phyloP scores from a whole-genome alignment of 306 rosid species.

The Abrus pulchellus region DNA sequence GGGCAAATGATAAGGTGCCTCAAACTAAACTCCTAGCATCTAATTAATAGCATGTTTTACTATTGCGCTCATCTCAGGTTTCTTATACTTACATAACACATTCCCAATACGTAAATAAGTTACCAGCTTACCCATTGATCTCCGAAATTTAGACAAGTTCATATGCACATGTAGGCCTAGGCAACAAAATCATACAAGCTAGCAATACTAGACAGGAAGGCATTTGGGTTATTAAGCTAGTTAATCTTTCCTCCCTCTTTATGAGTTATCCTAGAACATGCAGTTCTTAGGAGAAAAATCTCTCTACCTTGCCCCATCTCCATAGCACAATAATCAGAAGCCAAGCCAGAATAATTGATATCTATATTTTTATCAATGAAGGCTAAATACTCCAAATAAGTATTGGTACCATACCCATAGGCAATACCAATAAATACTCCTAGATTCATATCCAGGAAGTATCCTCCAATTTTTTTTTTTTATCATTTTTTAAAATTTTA shows the following conservation, averaged over 20 bases:
- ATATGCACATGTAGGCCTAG: neutral
- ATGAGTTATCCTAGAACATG: slow-evolving; percentile 32
- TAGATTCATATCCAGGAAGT: neutral
- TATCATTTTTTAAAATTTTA: neutral
- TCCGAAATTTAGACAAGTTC: slow-evolving; percentile 27
- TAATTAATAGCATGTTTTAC: neutral
- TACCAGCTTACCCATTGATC: neutral
- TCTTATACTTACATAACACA: slow-evolving; percentile 17
- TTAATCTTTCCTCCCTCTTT: slow-evolving; percentile 4
- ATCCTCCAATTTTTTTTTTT: neutral
- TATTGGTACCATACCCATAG: neutral
- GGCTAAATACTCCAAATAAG: neutral
- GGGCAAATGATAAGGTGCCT: slow-evolving; percentile 13
- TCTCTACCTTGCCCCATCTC: neutral
- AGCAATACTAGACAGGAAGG: slow-evolving; percentile 11
- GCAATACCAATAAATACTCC: neutral
- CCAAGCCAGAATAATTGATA: slow-evolving; percentile 9
- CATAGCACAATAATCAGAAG: slow-evolving; percentile 18
- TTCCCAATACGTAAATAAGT: slow-evolving; percentile 1
- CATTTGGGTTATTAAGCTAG: slow-evolving; percentile 26
- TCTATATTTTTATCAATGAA: neutral
- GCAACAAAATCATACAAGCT: slow-evolving; percentile 30
- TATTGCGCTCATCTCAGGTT: slow-evolving; percentile 24
- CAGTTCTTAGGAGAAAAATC: slow-evolving; percentile 32
- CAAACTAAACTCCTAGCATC: slow-evolving; percentile 17